These are phyloP conservation scores for Fonsecaea nubica DNA, from an alignment of 2,329 filamentous ascomycete genomes.

Conservation along the genomic window DNA sequence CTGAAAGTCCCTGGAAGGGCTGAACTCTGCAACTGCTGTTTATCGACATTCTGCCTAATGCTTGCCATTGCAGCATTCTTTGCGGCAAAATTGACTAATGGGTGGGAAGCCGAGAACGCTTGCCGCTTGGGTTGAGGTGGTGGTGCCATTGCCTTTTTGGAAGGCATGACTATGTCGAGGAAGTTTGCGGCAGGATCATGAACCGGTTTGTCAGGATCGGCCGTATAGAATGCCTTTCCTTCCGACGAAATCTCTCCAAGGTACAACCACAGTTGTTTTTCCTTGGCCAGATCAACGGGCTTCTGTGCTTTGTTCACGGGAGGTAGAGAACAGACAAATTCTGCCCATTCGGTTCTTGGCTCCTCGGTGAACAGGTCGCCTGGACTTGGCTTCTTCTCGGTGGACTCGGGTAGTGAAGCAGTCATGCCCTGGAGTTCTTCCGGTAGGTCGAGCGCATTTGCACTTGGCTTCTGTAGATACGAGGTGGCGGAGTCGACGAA, in stretches of 20 bases:
- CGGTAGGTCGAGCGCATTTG: slow-evolving; percentile 54
- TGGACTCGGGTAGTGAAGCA: slow-evolving; percentile 41
- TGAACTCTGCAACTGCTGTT: slow-evolving; percentile 4
- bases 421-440: slow-evolving; percentile 55
- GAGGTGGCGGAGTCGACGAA: slow-evolving; percentile 58
- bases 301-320: slow-evolving; percentile 65
- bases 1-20: slow-evolving; percentile 30
- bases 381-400: slow-evolving; percentile 43
- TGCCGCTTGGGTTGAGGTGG: slow-evolving; percentile 41
- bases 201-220: slow-evolving; percentile 65
- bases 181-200: slow-evolving; percentile 59
- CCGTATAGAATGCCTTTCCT: slow-evolving; percentile 87
- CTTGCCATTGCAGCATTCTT: slow-evolving; percentile 35
- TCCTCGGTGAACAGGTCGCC: slow-evolving; percentile 44
- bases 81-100: slow-evolving; percentile 33
- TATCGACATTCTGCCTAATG: slow-evolving; percentile 26
- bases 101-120: slow-evolving; percentile 37
- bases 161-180: slow-evolving; percentile 53
- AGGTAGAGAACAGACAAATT: slow-evolving; percentile 72
- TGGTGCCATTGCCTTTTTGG: slow-evolving; percentile 38
- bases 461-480: slow-evolving; percentile 53
- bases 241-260: slow-evolving; percentile 86
- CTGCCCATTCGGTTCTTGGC: slow-evolving; percentile 69
- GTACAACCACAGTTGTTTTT: slow-evolving; percentile 86
- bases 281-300: slow-evolving; percentile 74